These are phyloP conservation scores for Fusarium ramigenum DNA, from an alignment of 2,329 filamentous ascomycete species.

Conservation along the genomic window DNA sequence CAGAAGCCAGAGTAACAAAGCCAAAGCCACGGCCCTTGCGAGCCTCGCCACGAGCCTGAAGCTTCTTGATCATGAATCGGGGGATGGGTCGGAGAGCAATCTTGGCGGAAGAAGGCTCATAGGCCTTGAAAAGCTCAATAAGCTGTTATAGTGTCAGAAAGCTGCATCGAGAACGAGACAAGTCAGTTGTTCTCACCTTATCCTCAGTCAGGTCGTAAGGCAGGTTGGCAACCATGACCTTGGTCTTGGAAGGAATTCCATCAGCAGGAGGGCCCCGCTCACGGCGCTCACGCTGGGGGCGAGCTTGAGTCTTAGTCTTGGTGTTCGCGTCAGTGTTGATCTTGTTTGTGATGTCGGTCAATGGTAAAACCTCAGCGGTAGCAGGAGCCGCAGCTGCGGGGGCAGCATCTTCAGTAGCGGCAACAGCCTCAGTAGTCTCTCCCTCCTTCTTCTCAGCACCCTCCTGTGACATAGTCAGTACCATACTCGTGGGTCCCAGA, in stretches of 20 bases:
- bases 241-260: slow-evolving; percentile 97
- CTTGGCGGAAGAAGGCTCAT: slow-evolving; percentile 94
- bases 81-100: slow-evolving; percentile 98
- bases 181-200: slow-evolving; percentile 70
- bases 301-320: slow-evolving; percentile 65
- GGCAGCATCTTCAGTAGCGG: slow-evolving; percentile 58
- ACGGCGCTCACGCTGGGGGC: slow-evolving; percentile 68
- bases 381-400: slow-evolving; percentile 55
- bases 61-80: slow-evolving; percentile 99
- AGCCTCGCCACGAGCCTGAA: slow-evolving; percentile 95
- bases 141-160: slow-evolving; percentile 68
- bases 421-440: slow-evolving; percentile 49
- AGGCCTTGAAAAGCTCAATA: slow-evolving; percentile 94
- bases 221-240: slow-evolving; percentile 99
- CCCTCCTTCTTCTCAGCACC: slow-evolving; percentile 58
- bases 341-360: slow-evolving; percentile 70
- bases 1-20: slow-evolving; percentile 94
- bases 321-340: slow-evolving; percentile 66
- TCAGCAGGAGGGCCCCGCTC: slow-evolving; percentile 97
- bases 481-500: neutral
- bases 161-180: neutral
- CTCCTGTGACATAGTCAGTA: slow-evolving; percentile 43
- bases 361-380: slow-evolving; percentile 64
- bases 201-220: slow-evolving; percentile 98
- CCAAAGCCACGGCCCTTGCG: slow-evolving; percentile 99